phyloP scores from a whole-genome alignment of 345 rosid genomes.

The Aegle marmelos region DNA sequence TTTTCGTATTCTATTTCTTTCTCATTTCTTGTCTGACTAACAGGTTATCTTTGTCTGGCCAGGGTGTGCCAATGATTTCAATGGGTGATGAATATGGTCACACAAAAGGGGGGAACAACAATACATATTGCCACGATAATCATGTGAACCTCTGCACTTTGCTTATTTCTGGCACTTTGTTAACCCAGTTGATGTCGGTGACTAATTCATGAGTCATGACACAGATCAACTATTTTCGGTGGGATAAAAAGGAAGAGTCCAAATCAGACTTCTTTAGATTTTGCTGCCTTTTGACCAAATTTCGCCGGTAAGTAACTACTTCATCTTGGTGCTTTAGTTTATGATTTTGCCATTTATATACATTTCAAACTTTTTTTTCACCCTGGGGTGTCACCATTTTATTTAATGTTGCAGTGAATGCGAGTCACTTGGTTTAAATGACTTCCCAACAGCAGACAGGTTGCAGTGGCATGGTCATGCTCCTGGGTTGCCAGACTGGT shows the following conservation, averaged over 20 bases:
- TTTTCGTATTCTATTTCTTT: background rate
- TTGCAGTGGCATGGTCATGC: constrained; percentile 90
- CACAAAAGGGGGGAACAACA: constrained; percentile 96
- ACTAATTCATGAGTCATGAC: constrained; percentile 18
- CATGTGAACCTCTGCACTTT: constrained; percentile 44
- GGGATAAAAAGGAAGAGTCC: constrained; percentile 92
- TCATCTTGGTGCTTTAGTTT: background rate
- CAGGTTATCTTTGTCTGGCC: constrained; percentile 24
- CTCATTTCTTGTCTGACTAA: background rate
- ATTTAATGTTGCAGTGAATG: constrained; percentile 62
- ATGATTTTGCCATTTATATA: background rate
- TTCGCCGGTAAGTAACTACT: constrained; percentile 58
- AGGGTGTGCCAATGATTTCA: constrained; percentile 98
- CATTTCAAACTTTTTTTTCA: background rate
- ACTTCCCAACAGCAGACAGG: constrained; percentile 88
- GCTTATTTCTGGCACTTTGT: background rate
- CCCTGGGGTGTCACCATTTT: background rate
- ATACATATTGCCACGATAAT: constrained; percentile 93
- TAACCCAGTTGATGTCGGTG: constrained; percentile 10
- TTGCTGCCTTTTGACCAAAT: constrained; percentile 73
- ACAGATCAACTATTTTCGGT: constrained; percentile 80
- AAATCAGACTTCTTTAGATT: constrained; percentile 76
- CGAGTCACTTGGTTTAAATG: constrained; percentile 75
- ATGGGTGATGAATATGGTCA: constrained; percentile 99
- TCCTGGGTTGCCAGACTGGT: constrained; percentile 85